phyloP scores from a whole-genome alignment of 257 asterid genomes.

The Prunella vulgaris region DNA sequence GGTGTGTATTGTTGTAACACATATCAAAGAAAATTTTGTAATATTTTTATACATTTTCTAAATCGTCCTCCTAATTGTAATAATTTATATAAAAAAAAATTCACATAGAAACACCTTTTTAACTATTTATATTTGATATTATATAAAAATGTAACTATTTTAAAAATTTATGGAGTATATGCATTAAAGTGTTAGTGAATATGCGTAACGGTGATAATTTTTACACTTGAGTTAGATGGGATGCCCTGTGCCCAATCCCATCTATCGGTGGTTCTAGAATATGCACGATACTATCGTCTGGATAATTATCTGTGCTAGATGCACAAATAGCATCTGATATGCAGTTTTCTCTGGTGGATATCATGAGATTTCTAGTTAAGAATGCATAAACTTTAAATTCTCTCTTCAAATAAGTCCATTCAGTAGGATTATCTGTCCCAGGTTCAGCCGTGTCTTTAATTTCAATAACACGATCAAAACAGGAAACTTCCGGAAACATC shows the following conservation, averaged over 20 bases:
- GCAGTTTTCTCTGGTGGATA: slow-evolving; percentile 38
- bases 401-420: slow-evolving; percentile 35
- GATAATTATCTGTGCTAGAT: slow-evolving; percentile 76
- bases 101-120: no score
- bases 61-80: no score
- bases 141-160: no score
- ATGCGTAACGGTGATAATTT: no score
- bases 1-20: no score
- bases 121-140: no score
- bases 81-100: no score
- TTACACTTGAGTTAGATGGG: no score
- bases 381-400: slow-evolving; percentile 60
- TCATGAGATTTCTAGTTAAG: slow-evolving; percentile 38
- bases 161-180: no score
- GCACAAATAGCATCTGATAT: slow-evolving; percentile 60
- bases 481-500: slow-evolving; percentile 53
- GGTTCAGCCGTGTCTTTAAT: slow-evolving; percentile 24
- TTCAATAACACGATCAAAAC: slow-evolving; percentile 33
- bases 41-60: no score
- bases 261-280: slow-evolving; percentile 49
- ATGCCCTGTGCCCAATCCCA: slow-evolving; percentile 48
- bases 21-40: no score
- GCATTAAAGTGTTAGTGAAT: no score
- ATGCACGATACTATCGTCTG: slow-evolving; percentile 66
- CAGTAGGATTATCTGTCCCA: slow-evolving; percentile 20